Conservation (phyloP, 208 protist species). For the Eutreptiella sp. region DNA sequence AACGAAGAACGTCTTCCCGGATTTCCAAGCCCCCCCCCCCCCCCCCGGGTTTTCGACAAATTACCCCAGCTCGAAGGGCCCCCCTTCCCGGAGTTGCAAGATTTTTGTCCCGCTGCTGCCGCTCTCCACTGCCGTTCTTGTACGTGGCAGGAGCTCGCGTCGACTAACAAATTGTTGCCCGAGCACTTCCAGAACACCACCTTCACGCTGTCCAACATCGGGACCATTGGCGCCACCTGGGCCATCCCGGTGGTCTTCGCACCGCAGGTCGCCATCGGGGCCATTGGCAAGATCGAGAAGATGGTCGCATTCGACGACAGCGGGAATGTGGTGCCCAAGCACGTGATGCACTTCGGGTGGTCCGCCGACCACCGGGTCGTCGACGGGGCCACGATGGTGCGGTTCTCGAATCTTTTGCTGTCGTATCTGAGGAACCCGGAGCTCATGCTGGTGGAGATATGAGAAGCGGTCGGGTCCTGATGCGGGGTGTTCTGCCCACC, state of each 20-base stretch:
- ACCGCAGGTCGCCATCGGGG: constrained; percentile 86
- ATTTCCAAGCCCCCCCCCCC: too few relatives aligned
- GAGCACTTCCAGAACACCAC: constrained; percentile 75
- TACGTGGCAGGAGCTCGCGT: constrained; percentile 39
- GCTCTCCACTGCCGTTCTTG: too few relatives aligned
- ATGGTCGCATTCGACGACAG: constrained; percentile 68
- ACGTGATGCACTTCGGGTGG: constrained; percentile 65
- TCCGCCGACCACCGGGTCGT: constrained; percentile 90
- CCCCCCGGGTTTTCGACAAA: too few relatives aligned
- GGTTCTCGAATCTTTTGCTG: constrained; percentile 82
- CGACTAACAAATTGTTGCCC: constrained; percentile 47
- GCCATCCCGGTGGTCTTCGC: constrained; percentile 70
- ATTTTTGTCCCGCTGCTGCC: too few relatives aligned
- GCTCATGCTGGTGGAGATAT: constrained; percentile 73
- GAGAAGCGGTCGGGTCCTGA: too few relatives aligned
- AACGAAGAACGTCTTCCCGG: too few relatives aligned
- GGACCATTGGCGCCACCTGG: constrained; percentile 87
- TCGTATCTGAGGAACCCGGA: constrained; percentile 71
- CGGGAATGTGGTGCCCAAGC: constrained; percentile 51
- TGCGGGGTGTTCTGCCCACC: too few relatives aligned
- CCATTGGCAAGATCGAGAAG: constrained; percentile 72
- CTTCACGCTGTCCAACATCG: constrained; percentile 93
- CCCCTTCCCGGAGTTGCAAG: too few relatives aligned
- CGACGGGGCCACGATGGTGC: constrained; percentile 92
- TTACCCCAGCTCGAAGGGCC: too few relatives aligned